These are phyloP conservation scores for Coriolopsis trogii DNA, from an alignment of 1,284 basidiomycete genomes.

Conservation along the genomic window DNA sequence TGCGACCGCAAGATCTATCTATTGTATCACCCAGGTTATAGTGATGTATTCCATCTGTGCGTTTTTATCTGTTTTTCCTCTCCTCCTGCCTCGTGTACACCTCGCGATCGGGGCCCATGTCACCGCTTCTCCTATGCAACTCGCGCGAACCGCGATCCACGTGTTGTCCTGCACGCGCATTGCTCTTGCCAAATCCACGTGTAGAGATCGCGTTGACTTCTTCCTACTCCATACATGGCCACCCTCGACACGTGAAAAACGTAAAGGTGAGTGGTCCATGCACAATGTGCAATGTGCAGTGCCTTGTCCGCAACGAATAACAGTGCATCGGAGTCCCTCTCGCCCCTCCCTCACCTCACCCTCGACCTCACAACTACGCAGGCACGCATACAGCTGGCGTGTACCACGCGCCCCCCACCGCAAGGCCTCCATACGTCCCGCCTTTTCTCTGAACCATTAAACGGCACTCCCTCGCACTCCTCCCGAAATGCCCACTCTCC, in stretches of 20 bases:
- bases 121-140: background rate
- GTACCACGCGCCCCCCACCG: constrained; percentile 3
- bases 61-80: constrained; percentile 4
- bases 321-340: constrained; percentile 3
- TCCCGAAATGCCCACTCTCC: constrained; percentile 20
- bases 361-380: constrained; percentile 6
- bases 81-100: background rate
- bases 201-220: constrained; percentile 5
- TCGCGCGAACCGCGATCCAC: background rate
- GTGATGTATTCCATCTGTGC: constrained; percentile 13
- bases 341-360: constrained; percentile 5
- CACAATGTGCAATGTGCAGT: background rate
- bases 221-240: background rate
- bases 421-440: constrained; percentile 15
- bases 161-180: constrained; percentile 6
- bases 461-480: constrained; percentile 1
- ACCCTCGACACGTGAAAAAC: background rate
- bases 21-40: constrained; percentile 15
- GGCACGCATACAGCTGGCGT: constrained; percentile 12
- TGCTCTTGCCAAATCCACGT: background rate
- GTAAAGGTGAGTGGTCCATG: background rate
- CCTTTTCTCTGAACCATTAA: constrained; percentile 8
- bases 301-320: constrained; percentile 8
- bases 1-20: constrained; percentile 7
- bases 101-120: background rate